Evolutionary conservation across 108 stramenopile genomes (phyloP).

Genomic region (Fragilariopsis cylindrus): DNA sequence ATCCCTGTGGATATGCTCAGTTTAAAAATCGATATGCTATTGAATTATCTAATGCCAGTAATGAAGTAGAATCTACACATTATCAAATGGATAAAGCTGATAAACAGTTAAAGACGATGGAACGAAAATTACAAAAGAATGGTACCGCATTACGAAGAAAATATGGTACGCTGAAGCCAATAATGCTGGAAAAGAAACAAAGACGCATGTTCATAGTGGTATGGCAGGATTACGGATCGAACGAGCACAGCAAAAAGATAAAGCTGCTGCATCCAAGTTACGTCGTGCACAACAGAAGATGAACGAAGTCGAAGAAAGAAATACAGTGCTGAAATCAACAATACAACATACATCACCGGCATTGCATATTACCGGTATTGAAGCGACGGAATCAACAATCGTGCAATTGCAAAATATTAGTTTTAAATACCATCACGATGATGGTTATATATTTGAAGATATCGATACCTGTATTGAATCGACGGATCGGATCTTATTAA

Average conservation of each 20-base stretch:
- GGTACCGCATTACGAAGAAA: conserved; percentile 43
- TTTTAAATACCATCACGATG: conserved; percentile 34
- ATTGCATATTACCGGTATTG: conserved; percentile 34
- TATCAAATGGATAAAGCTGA: conserved; percentile 35
- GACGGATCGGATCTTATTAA: conserved; percentile 49
- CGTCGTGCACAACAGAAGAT: conserved; percentile 32
- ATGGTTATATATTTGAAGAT: conserved; percentile 32
- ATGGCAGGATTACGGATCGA: no score
- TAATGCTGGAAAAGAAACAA: conserved; percentile 59
- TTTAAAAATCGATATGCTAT: conserved; percentile 24
- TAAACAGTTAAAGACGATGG: conserved; percentile 39
- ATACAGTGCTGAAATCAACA: conserved; percentile 29
- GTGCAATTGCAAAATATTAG: conserved; percentile 40
- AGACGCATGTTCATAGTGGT: conserved; percentile 31
- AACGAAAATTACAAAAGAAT: conserved; percentile 30
- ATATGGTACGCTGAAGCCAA: conserved; percentile 35
- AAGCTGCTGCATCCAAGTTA: conserved; percentile 54
- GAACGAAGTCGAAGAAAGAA: conserved; percentile 37
- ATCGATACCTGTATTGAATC: conserved; percentile 39
- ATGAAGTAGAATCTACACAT: conserved; percentile 11
- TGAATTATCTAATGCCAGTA: conserved; percentile 17
- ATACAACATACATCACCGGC: conserved; percentile 19
- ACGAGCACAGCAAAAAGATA: conserved; percentile 58
- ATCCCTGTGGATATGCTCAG: conserved; percentile 45
- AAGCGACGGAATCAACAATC: conserved; percentile 19